Base-by-base conservation (phyloP, 805 yeast species). In the Suhomyces xylopsoci region DNA sequence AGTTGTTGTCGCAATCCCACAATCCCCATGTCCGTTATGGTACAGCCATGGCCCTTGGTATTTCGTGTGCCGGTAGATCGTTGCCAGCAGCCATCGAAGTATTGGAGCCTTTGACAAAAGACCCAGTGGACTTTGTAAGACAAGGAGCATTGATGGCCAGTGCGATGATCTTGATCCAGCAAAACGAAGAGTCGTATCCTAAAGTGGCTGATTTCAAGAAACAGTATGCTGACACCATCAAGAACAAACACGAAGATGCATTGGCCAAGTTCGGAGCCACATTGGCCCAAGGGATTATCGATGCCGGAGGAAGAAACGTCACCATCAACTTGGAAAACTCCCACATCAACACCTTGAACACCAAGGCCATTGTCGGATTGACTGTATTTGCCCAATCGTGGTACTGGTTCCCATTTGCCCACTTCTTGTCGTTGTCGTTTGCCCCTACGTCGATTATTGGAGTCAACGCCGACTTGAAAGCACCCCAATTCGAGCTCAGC, bases 11-110 rank as follows among this genome's bases (percentile, higher is more conserved):
- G 0, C 96, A 91, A 70, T 89, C 97, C 0, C 97, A 94, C 70
- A 94, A 94, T 68, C 97, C 99, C 12, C 97, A 94, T 67, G 98
- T 94, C 36, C 88, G 99, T 69, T 94, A 94, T 67, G 99, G 99
- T 76, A 89, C 97, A 30, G 97, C 98, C 1, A 78, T 94, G 83
- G 99, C 99, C 0, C 80, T 94, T 57, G 99, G 97, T 73, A 89
- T 94, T 56, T 84, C 98, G 3, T 92, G 98, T 78, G 97, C 97
- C 22, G 99, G 99, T 47, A 86, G 94, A 66, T 94, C 92, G 3
- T 75, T 88, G 51, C 83, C 85, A 53, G 85, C 93, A 40, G 98
- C 99, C 0, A 81, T 94, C 57, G 97, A 91, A 54, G 91, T 94
- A 15, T 80, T 94, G 58, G 96, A 90, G 73, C 97, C 97, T 32